These are phyloP conservation scores for Beauveria caledonica DNA, from an alignment of 2,329 filamentous ascomycete species.

Conservation along the genomic window DNA sequence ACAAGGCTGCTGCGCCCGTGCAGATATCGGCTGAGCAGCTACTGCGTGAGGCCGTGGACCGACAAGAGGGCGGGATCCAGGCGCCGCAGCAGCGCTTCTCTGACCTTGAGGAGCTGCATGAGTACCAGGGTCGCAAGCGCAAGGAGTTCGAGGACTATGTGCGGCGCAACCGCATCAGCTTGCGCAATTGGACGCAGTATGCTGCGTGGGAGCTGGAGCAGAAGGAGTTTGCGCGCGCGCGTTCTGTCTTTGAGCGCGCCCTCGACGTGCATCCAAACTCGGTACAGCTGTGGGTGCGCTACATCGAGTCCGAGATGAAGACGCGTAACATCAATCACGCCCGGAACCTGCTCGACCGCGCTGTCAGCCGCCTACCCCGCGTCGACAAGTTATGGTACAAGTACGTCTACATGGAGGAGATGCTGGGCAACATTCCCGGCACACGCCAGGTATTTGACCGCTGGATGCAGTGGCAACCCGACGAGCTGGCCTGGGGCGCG, in stretches of 20 bases:
- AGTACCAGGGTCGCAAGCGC: slow-evolving; percentile 91
- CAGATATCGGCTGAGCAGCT: slow-evolving; percentile 97
- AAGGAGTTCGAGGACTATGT: slow-evolving; percentile 99
- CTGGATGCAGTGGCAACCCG: slow-evolving; percentile 98
- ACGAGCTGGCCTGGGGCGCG: slow-evolving; percentile 88
- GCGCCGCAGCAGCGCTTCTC: slow-evolving; percentile 91
- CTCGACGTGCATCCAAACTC: slow-evolving; percentile 86
- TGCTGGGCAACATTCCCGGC: slow-evolving; percentile 85
- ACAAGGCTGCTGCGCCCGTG: slow-evolving; percentile 86
- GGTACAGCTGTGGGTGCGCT: slow-evolving; percentile 81
- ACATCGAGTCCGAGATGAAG: slow-evolving; percentile 96
- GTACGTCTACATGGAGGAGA: slow-evolving; percentile 98
- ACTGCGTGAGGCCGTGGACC: slow-evolving; percentile 91
- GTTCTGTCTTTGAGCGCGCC: slow-evolving; percentile 89
- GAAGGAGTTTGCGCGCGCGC: slow-evolving; percentile 87
- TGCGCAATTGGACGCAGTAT: slow-evolving; percentile 99
- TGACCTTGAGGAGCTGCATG: slow-evolving; percentile 94
- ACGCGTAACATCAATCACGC: slow-evolving; percentile 90
- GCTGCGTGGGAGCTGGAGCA: slow-evolving; percentile 96
- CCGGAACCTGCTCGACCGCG: slow-evolving; percentile 84
- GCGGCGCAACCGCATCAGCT: slow-evolving; percentile 83
- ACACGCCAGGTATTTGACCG: slow-evolving; percentile 91
- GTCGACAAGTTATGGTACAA: slow-evolving; percentile 99
- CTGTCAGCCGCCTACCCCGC: slow-evolving; percentile 83
- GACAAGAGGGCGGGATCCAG: slow-evolving; percentile 81